Conservation (phyloP, 768 basidiomycete genomes). For the Tricholoma saponaceum region DNA sequence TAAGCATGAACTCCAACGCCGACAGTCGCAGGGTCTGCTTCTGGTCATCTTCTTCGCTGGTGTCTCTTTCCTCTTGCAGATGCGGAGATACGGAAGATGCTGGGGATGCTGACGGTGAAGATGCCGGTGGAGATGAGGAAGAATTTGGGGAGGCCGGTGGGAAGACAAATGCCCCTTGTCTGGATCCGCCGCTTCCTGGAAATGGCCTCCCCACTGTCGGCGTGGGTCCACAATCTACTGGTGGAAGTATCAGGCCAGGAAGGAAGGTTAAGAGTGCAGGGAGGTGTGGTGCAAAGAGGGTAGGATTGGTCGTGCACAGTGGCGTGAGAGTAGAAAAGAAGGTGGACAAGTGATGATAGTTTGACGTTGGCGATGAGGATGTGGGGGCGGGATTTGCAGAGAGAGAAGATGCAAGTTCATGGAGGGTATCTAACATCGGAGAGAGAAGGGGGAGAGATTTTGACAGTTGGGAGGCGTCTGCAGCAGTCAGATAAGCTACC, state of each 20-base stretch:
- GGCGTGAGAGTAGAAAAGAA: conserved; percentile 72
- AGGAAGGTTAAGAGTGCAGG: conserved; percentile 65
- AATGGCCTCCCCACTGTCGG: conserved; percentile 46
- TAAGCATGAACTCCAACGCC: conserved; percentile 81
- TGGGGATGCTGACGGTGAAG: neutral
- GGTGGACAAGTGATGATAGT: conserved; percentile 48
- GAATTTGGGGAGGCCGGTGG: conserved; percentile 25
- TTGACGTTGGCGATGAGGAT: conserved; percentile 23
- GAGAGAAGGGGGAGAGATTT: conserved; percentile 59
- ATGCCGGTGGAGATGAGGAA: neutral
- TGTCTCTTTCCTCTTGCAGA: conserved; percentile 21
- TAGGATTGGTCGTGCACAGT: conserved; percentile 61
- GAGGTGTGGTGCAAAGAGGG: conserved; percentile 73
- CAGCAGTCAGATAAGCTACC: conserved; percentile 62
- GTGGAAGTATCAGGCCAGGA: conserved; percentile 65
- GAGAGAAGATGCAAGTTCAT: conserved; percentile 42
- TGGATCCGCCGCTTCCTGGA: conserved; percentile 23
- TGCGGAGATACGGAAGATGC: conserved; percentile 20
- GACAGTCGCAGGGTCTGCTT: conserved; percentile 65
- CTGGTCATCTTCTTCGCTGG: conserved; percentile 53
- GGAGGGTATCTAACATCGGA: conserved; percentile 74
- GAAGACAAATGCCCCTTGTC: conserved; percentile 38
- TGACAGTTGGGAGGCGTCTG: conserved; percentile 56
- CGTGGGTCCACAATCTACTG: conserved; percentile 44
- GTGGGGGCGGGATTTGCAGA: conserved; percentile 23